Base-by-base conservation (phyloP, 2,329 filamentous ascomycete species). In the Penicillium sp. region DNA sequence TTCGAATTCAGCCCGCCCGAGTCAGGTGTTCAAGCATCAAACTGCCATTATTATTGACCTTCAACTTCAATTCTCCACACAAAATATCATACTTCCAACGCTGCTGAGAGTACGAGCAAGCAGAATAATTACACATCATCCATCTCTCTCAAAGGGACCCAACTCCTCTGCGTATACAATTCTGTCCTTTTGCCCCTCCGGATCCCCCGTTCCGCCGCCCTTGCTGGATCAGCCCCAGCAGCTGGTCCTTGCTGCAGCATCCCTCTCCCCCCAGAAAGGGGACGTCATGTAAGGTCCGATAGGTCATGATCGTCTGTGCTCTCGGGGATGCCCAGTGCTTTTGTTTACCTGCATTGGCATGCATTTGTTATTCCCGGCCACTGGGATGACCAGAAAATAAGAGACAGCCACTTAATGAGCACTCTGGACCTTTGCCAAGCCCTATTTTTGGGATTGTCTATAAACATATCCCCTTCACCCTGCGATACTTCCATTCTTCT, bases 331-430 rank as follows among this genome's bases (percentile, higher is more conserved):
- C 31, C 45, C 45, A 17, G 64, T 67, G 59, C 65, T 69, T 74
- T 71, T 76, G 74, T 77, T 76, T 76, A 76, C 55, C 47, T 71
- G 68, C 73, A 73, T 71, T 73, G 74, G 74, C 69, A 76, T 77
- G 74, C 71, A 68, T 60, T 63, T 62, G 60, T 59, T 54, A n/a
- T 62, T 57, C 55, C 62, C 62, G 67, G 62, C 66, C 70, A 74
- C 71, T 53, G 25, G 55, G 38, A 28, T 22, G 14, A 17, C 35
- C 10, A 1, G 15, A 22, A 28, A 52, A 39, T 17, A n/a, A 39
- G 14, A 47, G 49, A 22, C 31, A 52, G 49, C 49, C 49, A 52
- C 49, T 28, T 14, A 20, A 12, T 8, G 28, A 31, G 28, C 5
- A 8, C 20, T 38, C 12, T 25, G 17, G 35, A 12, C 28, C 28